phyloP scores from a whole-genome alignment of 257 asterid species.

The Rhazya stricta region DNA sequence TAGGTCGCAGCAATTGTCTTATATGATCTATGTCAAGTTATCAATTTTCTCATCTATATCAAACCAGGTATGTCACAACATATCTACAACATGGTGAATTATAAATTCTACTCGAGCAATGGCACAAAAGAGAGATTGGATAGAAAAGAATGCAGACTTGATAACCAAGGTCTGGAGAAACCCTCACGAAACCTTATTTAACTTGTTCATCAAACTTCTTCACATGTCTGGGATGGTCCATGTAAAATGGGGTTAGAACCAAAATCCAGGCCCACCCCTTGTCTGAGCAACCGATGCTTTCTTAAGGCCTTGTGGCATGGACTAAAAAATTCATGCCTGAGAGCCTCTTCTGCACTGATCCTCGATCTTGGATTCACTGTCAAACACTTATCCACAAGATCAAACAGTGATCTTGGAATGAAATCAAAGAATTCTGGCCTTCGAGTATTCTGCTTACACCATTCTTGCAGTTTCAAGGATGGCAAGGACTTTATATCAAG shows the following conservation, averaged over 20 bases:
- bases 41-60: background rate
- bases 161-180: background rate
- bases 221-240: constrained; percentile 25
- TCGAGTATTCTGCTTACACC: constrained; percentile 66
- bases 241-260: constrained; percentile 12
- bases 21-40: background rate
- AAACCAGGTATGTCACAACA: background rate
- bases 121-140: background rate
- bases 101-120: background rate
- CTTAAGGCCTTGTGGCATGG: constrained; percentile 49
- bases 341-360: constrained; percentile 88
- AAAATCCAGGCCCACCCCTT: constrained; percentile 29
- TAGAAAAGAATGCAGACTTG: background rate
- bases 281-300: constrained; percentile 46
- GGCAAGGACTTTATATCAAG: constrained; percentile 48
- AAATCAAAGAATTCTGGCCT: constrained; percentile 47
- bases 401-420: constrained; percentile 63
- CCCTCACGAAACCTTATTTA: background rate
- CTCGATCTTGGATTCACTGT: constrained; percentile 72
- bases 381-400: constrained; percentile 79
- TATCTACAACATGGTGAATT: background rate
- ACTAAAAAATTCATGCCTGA: constrained; percentile 58
- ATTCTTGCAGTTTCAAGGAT: constrained; percentile 55
- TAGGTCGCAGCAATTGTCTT: background rate
- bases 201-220: constrained; percentile 22